Base-by-base conservation (phyloP, 768 basidiomycete genomes). In the Clavaria fumosa region DNA sequence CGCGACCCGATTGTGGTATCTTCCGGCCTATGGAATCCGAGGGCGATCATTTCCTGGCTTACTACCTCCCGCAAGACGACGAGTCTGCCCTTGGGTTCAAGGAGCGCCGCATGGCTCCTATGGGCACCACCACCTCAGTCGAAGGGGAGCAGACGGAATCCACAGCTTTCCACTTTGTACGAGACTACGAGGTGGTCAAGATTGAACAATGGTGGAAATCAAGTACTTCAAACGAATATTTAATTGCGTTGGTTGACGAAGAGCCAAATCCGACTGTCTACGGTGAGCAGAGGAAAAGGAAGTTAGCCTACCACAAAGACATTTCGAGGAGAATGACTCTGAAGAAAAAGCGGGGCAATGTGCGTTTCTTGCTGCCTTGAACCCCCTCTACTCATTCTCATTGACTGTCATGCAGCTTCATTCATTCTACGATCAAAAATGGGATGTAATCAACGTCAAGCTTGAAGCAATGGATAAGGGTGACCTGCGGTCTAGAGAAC, bases 241-340 rank as follows among this genome's bases (percentile, higher is more conserved):
- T 88, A 20, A 62, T 89, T 39, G 74, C 85, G 7, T 57, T 88
- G 18, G 72, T 84, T 54, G 69, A 75, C 22, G 78, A 69, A 2
- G 61, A 45, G 46, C 56, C 20, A 46, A 46, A 14, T 43, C 57
- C 18, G 52, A 52, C 60, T 21, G 45, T 50, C 15, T 47, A 48
- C 9, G 48, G 46, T 23, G 40, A 31, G 10, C 35, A 53, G 17
- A 47, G 41, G 10, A 63, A 66, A 47, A 50, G 57, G 19, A 74
- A 71, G 49, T 84, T 79, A n/a, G 85, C 78, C 0, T 88, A 82
- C 50, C 88, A 86, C 59, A 89, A 85, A 57, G 78, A 77, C 50
- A 84, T 89, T 38, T 82, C 85, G 57, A 72, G 84, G 32, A 88
- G 86, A 58, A 86, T 86, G 76, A 64, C 72, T 17, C 62, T 89